A percentile compares a stretch with the other conserved stretches of the same genome.
These are phyloP conservation scores for Aspergillus phoenicis DNA, from an alignment of 2,329 filamentous ascomycete species.

Conservation along the genomic window DNA sequence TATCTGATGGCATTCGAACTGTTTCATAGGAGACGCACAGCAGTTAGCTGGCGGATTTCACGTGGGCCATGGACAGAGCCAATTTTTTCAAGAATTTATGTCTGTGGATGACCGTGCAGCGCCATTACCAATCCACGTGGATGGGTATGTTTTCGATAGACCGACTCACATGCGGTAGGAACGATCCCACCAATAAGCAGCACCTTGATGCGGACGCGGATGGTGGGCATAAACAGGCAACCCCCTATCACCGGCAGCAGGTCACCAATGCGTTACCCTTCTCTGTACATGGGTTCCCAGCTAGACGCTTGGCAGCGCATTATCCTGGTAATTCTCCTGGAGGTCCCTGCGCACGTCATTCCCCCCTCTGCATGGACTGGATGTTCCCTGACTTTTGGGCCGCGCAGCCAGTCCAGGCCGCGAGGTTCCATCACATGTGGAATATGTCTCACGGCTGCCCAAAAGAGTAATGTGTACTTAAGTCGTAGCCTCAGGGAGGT, in stretches of 20 bases:
- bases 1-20: not conserved
- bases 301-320: not conserved
- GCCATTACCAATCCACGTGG: not conserved
- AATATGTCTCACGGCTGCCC: not conserved
- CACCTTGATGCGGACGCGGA: too few species aligned
- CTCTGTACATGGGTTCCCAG: not conserved
- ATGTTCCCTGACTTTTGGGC: too few species aligned
- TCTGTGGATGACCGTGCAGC: not conserved
- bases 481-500: not conserved
- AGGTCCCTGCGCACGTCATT: too few species aligned
- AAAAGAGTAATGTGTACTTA: not conserved
- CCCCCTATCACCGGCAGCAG: not conserved
- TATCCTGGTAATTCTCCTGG: too few species aligned
- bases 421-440: not conserved
- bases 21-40: not conserved
- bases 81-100: not conserved
- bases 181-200: too few species aligned
- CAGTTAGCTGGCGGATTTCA: not conserved
- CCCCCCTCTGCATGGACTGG: too few species aligned
- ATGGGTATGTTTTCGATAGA: not conserved
- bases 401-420: too few species aligned
- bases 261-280: not conserved
- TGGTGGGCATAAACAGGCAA: not conserved
- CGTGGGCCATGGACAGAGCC: not conserved
- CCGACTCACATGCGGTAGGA: not conserved